Conservation (phyloP, 768 basidiomycete genomes). For the Cubamyces lactineus region DNA sequence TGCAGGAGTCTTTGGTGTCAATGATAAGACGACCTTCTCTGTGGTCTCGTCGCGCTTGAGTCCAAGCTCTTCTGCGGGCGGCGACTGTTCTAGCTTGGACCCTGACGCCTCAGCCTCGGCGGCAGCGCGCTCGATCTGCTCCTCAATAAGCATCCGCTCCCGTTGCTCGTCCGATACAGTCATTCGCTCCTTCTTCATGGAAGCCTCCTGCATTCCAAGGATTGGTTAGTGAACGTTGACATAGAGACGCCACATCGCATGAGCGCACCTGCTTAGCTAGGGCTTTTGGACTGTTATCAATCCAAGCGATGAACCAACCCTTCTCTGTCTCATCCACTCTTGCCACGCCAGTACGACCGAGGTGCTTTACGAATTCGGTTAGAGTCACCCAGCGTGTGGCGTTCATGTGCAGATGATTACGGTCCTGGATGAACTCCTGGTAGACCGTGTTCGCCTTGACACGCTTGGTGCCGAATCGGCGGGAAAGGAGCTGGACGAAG, state of each 20-base stretch:
- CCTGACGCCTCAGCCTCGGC: constrained; percentile 44
- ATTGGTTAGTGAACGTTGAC: neutral
- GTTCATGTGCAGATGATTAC: constrained; percentile 97
- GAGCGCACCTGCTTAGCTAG: constrained; percentile 79
- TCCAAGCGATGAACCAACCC: constrained; percentile 97
- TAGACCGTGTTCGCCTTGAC: constrained; percentile 95
- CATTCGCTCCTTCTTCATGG: constrained; percentile 87
- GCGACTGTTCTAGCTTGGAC: constrained; percentile 29
- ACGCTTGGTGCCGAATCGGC: constrained; percentile 94
- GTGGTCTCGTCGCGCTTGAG: constrained; percentile 72
- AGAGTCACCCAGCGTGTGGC: constrained; percentile 96
- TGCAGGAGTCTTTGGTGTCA: constrained; percentile 57
- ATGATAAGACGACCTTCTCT: constrained; percentile 77
- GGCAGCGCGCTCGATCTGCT: constrained; percentile 91
- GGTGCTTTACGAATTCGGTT: constrained; percentile 91
- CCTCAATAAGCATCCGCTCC: constrained; percentile 84
- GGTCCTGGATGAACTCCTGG: constrained; percentile 96
- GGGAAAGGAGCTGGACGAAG: constrained; percentile 87
- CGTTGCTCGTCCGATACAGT: constrained; percentile 94
- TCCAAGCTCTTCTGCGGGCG: constrained; percentile 51
- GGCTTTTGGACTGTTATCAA: constrained; percentile 94
- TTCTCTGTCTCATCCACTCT: constrained; percentile 98
- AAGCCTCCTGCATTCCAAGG: constrained; percentile 60
- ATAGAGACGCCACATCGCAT: neutral
- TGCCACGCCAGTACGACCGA: constrained; percentile 84